A percentile compares a stretch with the other conserved stretches of the same genome.
These are phyloP conservation scores for Paraleonurus japonicus DNA, from an alignment of 257 asterid species.

Conservation along the genomic window DNA sequence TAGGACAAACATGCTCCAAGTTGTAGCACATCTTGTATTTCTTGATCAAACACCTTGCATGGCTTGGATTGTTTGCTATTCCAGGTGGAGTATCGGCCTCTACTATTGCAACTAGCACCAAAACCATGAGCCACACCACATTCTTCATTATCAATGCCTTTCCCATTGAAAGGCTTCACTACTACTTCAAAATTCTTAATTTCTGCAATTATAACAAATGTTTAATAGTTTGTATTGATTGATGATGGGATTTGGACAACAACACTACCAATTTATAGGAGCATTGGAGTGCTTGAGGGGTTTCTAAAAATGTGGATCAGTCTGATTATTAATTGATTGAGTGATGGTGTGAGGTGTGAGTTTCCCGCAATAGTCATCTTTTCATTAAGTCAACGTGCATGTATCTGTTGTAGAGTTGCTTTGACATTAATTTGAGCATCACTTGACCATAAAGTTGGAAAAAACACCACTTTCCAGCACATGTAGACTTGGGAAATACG, in stretches of 20 bases:
- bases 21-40: too few relatives aligned
- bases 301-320: slow-evolving; percentile 19
- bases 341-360: neutral
- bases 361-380: neutral
- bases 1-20: slow-evolving; percentile 59
- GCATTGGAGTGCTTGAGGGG: slow-evolving; percentile 7
- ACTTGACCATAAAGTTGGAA: slow-evolving; percentile 22
- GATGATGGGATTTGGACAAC: neutral
- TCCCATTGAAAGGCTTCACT: slow-evolving; percentile 17
- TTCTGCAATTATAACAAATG: neutral
- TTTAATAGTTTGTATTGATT: neutral
- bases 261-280: slow-evolving; percentile 23
- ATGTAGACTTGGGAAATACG: too few relatives aligned
- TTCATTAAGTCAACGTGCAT: neutral
- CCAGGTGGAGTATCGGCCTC: slow-evolving; percentile 48
- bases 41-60: too few relatives aligned
- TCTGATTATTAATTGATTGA: neutral
- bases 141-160: slow-evolving; percentile 14
- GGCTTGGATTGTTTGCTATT: too few relatives aligned
- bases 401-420: neutral
- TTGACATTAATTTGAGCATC: slow-evolving; percentile 8
- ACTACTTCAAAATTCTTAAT: neutral
- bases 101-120: slow-evolving; percentile 19
- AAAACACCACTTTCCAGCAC: slow-evolving; percentile 7
- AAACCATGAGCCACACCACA: slow-evolving; percentile 12